These are phyloP conservation scores for Colletotrichum plurivorum DNA, from an alignment of 2,329 filamentous ascomycete genomes.

Conservation along the genomic window DNA sequence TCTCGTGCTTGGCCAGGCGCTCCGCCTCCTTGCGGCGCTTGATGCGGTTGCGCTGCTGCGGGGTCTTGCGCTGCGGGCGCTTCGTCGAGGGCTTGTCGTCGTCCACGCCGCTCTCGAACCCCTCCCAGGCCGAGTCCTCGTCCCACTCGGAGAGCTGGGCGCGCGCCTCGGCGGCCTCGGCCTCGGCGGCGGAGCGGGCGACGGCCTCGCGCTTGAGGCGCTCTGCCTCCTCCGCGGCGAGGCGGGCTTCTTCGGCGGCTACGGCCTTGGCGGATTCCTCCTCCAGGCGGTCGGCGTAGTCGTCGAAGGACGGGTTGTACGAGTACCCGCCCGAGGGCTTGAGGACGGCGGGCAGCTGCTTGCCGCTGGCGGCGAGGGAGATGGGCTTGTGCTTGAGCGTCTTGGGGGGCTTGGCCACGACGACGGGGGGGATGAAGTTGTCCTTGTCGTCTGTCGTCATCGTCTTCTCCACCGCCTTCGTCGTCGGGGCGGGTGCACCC, in stretches of 20 bases:
- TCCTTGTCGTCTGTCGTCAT: conserved; percentile 52
- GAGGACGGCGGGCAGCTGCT: conserved; percentile 81
- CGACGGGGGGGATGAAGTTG: conserved; percentile 76
- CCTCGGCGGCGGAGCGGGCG: conserved; percentile 78
- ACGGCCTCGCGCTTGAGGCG: conserved; percentile 77
- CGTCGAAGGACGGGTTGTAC: conserved; percentile 91
- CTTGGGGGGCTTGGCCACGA: conserved; percentile 78
- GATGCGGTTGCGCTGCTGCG: conserved; percentile 86
- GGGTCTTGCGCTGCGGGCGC: conserved; percentile 87
- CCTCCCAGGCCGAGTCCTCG: conserved; percentile 93
- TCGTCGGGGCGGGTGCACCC: conserved; percentile 61
- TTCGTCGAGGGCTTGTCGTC: conserved; percentile 70
- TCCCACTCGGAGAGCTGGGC: conserved; percentile 80
- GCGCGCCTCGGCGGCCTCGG: conserved; percentile 79
- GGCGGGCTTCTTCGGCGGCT: conserved; percentile 81
- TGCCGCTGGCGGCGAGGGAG: conserved; percentile 86
- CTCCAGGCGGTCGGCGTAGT: conserved; percentile 84
- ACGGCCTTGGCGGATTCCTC: conserved; percentile 85
- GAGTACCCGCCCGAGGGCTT: conserved; percentile 87
- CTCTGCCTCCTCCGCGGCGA: conserved; percentile 77
- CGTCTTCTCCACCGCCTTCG: conserved; percentile 50
- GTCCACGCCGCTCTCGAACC: conserved; percentile 85
- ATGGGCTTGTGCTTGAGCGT: conserved; percentile 84
- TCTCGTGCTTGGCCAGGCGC: conserved; percentile 80
- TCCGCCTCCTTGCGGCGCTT: conserved; percentile 92